A percentile compares a stretch with the other conserved stretches of the same genome.
Evolutionary conservation across 2,329 filamentous ascomycete genomes (phyloP).

Genomic region (Onygenales sp.): DNA sequence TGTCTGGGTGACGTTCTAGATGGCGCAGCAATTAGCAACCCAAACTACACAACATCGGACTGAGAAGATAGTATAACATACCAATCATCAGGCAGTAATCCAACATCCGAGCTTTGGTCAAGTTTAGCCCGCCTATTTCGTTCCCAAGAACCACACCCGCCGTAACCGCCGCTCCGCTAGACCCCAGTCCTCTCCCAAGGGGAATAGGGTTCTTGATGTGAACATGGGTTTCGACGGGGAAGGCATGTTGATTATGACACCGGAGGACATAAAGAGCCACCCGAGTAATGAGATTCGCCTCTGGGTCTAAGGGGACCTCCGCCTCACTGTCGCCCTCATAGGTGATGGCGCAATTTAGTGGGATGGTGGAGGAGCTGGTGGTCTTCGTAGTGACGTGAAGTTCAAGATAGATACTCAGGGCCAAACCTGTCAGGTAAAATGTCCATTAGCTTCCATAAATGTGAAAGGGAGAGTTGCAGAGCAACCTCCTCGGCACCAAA

Average conservation of each 20-base stretch:
- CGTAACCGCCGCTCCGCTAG: slow-evolving; percentile 88
- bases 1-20: slow-evolving; percentile 73
- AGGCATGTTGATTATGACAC: slow-evolving; percentile 78
- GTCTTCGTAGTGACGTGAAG: slow-evolving; percentile 65
- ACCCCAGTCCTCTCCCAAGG: slow-evolving; percentile 84
- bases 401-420: slow-evolving; percentile 88
- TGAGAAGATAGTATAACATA: slow-evolving; percentile 26
- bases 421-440: slow-evolving; percentile 51
- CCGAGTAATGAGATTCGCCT: slow-evolving; percentile 85
- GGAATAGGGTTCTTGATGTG: slow-evolving; percentile 96
- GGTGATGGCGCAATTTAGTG: slow-evolving; percentile 78
- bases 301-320: slow-evolving; percentile 72
- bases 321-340: slow-evolving; percentile 71
- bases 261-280: slow-evolving; percentile 90
- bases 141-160: slow-evolving; percentile 90
- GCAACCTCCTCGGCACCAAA: neutral
- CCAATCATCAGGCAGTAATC: slow-evolving; percentile 98
- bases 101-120: slow-evolving; percentile 73
- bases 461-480: neutral
- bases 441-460: neutral
- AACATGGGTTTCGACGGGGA: slow-evolving; percentile 78
- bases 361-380: slow-evolving; percentile 41
- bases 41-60: slow-evolving; percentile 6
- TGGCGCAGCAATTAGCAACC: neutral
- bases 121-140: slow-evolving; percentile 68